Conservation (phyloP, 805 yeast genomes). For the Candida piceae region DNA sequence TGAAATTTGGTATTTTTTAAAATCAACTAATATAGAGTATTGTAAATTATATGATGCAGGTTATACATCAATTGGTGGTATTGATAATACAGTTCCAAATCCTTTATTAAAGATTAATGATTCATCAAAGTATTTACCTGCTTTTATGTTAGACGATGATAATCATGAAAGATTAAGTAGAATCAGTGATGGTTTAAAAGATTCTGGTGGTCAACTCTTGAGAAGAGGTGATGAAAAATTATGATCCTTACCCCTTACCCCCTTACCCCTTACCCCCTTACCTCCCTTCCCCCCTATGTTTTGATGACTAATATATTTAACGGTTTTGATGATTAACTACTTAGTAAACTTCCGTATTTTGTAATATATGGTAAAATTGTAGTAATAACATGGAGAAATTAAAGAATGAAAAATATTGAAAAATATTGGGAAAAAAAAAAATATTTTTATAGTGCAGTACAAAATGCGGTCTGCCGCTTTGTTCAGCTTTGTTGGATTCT, state of each 20-base stretch:
- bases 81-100: slow-evolving; percentile 63
- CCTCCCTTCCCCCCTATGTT: no score
- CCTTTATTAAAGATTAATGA: slow-evolving; percentile 42
- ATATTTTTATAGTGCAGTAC: no score
- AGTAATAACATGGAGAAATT: no score
- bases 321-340: no score
- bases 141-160: slow-evolving; percentile 55
- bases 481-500: no score
- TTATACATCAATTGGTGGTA: slow-evolving; percentile 86
- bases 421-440: no score
- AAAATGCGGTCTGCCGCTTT: no score
- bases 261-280: no score
- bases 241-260: not conserved
- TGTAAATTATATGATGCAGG: slow-evolving; percentile 78
- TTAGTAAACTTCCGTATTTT: no score
- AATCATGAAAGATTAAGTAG: slow-evolving; percentile 49
- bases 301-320: no score
- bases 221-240: slow-evolving; percentile 9
- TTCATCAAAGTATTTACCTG: slow-evolving; percentile 37
- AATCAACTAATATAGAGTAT: slow-evolving; percentile 54
- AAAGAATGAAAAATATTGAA: no score
- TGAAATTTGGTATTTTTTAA: slow-evolving; percentile 81
- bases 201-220: slow-evolving; percentile 3
- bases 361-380: no score
- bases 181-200: slow-evolving; percentile 12